Conservation (phyloP, 805 yeast species). For the Metschnikowia koreensis region DNA sequence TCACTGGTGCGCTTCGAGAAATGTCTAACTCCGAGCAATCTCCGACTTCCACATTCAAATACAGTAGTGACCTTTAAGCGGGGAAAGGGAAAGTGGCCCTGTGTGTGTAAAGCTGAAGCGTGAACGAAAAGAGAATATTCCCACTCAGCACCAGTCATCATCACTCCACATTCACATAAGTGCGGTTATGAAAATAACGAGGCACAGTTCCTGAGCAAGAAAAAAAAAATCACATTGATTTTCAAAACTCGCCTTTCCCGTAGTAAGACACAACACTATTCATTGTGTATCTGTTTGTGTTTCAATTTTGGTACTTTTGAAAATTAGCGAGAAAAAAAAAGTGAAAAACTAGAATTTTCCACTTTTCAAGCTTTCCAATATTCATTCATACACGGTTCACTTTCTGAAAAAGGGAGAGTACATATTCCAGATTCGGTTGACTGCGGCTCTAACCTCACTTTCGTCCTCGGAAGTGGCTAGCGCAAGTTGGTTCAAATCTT, state of each 20-base stretch:
- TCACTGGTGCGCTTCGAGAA: neutral
- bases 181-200: no score
- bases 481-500: conserved; percentile 59
- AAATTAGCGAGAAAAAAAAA: no score
- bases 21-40: neutral
- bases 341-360: neutral
- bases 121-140: no score
- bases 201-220: no score
- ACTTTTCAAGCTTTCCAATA: neutral
- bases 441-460: conserved; percentile 40
- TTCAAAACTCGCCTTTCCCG: no score
- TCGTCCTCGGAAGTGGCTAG: conserved; percentile 32
- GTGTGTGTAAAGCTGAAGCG: neutral
- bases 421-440: conserved; percentile 60
- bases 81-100: neutral
- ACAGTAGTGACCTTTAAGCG: neutral
- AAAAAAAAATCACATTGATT: no score
- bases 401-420: conserved; percentile 43
- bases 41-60: neutral
- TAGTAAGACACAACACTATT: no score
- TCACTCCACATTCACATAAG: no score
- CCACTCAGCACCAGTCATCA: no score
- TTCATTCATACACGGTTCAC: neutral
- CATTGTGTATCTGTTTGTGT: no score
- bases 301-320: no score